Percentiles rank a stretch among this genome's conserved stretches.
Conservation (phyloP, 805 yeast genomes). For the Priceomyces fermenticarens region DNA sequence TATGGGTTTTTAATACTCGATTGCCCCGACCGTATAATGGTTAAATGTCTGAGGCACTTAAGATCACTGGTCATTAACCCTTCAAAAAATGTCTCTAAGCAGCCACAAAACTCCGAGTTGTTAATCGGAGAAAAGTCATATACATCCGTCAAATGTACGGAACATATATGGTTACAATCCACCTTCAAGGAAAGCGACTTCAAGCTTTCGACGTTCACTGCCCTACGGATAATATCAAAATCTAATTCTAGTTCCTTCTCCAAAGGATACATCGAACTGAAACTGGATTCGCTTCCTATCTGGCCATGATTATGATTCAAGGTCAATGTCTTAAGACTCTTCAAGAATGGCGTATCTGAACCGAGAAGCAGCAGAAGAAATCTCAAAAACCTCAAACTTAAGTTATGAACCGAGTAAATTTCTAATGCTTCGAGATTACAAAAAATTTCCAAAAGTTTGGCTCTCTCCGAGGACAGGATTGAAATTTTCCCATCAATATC, state of each 20-base stretch:
- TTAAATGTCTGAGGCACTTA: slow-evolving; percentile 1
- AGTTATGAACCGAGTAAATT: slow-evolving; percentile 9
- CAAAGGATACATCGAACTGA: slow-evolving; percentile 6
- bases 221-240: slow-evolving; percentile 1
- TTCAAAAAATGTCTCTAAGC: slow-evolving; percentile 6
- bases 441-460: not conserved
- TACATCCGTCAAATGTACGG: not conserved
- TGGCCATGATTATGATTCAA: slow-evolving; percentile 12
- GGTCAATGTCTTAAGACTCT: slow-evolving; percentile 2
- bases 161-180: slow-evolving; percentile 9
- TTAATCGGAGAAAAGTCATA: not conserved
- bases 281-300: slow-evolving; percentile 3
- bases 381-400: slow-evolving; percentile 7
- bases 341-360: not conserved
- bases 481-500: slow-evolving; percentile 3
- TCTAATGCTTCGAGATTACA: slow-evolving; percentile 3
- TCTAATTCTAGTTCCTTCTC: slow-evolving; percentile 7
- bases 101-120: slow-evolving; percentile 6
- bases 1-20: slow-evolving; percentile 5
- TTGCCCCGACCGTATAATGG: slow-evolving; percentile 4
- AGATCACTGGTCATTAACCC: not conserved
- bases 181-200: slow-evolving; percentile 5
- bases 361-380: slow-evolving; percentile 2
- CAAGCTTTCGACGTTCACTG: slow-evolving; percentile 3
- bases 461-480: not conserved